Conservation (phyloP, 2,329 filamentous ascomycete species). For the Alternaria brassicicola region DNA sequence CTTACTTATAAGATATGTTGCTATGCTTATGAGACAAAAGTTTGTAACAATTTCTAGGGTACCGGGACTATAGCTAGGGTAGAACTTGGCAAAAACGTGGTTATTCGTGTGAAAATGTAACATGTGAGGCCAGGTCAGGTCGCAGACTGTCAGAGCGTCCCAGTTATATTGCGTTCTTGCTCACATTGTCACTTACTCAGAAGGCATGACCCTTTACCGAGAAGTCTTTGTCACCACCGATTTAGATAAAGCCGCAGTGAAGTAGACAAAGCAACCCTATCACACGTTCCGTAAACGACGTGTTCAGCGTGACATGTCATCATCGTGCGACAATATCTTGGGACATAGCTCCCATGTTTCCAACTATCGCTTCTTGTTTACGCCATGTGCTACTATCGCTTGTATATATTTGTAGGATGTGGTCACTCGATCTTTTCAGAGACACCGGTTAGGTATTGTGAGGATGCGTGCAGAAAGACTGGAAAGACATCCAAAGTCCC, state of each 20-base stretch:
- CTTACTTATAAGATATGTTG: not conserved
- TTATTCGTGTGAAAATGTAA: not conserved
- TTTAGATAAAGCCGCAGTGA: not conserved
- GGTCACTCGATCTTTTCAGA: constrained; percentile 49
- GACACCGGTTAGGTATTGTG: constrained; percentile 46
- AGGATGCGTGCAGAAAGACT: constrained; percentile 13
- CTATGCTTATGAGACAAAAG: not conserved
- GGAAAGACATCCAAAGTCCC: not conserved
- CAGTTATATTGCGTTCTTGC: not conserved
- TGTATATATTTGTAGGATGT: constrained; percentile 52
- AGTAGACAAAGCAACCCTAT: not conserved
- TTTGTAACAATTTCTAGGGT: too few species aligned
- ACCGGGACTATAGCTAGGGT: too few species aligned
- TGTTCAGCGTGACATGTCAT: not conserved
- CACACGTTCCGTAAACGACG: not conserved
- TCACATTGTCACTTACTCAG: not conserved
- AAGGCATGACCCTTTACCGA: not conserved
- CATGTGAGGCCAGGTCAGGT: not conserved
- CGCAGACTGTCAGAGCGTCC: not conserved
- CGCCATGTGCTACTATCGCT: constrained; percentile 53
- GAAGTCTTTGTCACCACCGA: not conserved
- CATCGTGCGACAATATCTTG: not conserved
- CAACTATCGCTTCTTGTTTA: not conserved
- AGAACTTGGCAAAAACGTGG: not conserved
- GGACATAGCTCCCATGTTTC: not conserved